A percentile compares a stretch with the other conserved stretches of the same genome.
Conservation (phyloP, 371 early-diverging fungal species). For the Synchytrium microbalum region DNA sequence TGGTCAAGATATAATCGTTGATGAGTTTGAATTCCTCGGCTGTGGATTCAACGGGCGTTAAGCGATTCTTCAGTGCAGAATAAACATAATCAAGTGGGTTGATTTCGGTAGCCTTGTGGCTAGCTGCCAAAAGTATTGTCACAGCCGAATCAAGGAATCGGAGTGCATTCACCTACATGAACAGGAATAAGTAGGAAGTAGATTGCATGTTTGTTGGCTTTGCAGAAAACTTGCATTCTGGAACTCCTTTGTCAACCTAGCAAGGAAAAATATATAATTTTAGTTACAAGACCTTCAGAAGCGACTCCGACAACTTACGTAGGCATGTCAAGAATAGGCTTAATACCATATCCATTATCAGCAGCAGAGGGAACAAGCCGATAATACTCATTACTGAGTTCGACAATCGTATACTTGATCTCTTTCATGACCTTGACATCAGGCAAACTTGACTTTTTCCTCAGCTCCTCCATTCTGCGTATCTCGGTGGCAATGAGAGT, state of each 20-base stretch:
- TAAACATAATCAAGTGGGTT: constrained; percentile 47
- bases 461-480: constrained; percentile 18
- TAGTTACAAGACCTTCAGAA: no score
- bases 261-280: no score
- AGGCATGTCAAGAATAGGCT: no score
- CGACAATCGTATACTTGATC: constrained; percentile 20
- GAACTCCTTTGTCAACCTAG: no score
- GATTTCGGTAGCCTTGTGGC: constrained; percentile 20
- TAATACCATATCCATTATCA: no score
- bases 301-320: constrained; percentile 15
- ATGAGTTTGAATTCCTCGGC: constrained; percentile 44
- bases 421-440: constrained; percentile 22
- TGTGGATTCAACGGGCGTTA: constrained; percentile 37
- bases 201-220: no score
- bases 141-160: no score
- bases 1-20: constrained; percentile 38
- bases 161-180: no score
- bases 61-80: constrained; percentile 33
- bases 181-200: no score
- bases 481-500: constrained; percentile 21
- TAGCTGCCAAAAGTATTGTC: constrained; percentile 36
- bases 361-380: constrained; percentile 25
- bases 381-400: constrained; percentile 35
- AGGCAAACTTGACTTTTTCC: constrained; percentile 11
- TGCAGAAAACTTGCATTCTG: no score